These are phyloP conservation scores for Capsicum baccatum DNA, from an alignment of 257 asterid genomes.

Conservation along the genomic window DNA sequence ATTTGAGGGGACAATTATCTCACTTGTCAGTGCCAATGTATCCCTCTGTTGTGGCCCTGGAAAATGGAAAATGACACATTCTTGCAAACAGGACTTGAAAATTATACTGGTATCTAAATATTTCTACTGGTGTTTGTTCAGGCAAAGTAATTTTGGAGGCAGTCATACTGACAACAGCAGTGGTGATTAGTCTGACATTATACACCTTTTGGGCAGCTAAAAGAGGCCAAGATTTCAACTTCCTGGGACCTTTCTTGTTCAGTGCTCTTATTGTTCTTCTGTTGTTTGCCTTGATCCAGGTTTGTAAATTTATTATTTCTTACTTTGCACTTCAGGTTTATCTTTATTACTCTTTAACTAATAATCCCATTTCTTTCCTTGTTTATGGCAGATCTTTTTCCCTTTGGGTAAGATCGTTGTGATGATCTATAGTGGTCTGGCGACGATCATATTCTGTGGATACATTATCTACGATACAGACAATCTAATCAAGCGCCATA, in stretches of 20 bases:
- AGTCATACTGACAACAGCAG: conserved; percentile 51
- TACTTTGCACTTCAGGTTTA: not conserved
- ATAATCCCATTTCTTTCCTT: not conserved
- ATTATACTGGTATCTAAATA: not conserved
- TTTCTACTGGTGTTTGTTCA: conserved; percentile 28
- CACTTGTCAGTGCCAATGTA: not conserved
- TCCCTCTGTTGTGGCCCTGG: not conserved
- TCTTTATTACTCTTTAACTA: not conserved
- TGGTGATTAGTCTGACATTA: conserved; percentile 58
- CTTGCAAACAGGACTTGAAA: not conserved
- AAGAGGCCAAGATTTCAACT: conserved; percentile 65
- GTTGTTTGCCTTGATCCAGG: conserved; percentile 58
- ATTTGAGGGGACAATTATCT: not conserved
- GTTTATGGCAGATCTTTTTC: conserved; percentile 52
- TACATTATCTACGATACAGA: conserved; percentile 60
- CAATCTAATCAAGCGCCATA: conserved; percentile 51
- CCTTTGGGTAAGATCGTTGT: conserved; percentile 54
- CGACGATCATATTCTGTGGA: conserved; percentile 48
- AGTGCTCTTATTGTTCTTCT: conserved; percentile 47
- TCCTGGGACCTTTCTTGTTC: conserved; percentile 55
- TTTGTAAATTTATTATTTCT: conserved; percentile 14
- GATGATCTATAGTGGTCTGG: conserved; percentile 50
- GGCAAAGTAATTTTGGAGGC: conserved; percentile 62
- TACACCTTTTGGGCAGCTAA: conserved; percentile 85
- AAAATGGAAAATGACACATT: not conserved